Evolutionary conservation across 148 eudicot genomes (phyloP), one percentile per base, ranked within the genome.

Genomic region (Camellia granthamiana): DNA sequence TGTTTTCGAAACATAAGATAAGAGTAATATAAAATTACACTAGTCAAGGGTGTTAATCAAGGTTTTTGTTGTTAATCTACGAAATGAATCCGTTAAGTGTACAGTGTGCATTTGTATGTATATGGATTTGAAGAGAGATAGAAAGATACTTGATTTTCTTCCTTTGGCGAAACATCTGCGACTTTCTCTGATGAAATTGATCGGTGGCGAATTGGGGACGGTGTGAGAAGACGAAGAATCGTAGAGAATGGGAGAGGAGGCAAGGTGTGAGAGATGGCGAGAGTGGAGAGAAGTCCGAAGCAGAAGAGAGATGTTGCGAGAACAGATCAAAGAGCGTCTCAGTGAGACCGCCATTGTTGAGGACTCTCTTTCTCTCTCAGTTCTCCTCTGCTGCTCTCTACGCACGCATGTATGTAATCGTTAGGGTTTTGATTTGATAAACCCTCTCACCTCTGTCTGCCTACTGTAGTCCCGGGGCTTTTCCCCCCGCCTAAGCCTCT

Each of bases 121-220:
- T 30, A 77, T 5, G 67, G 30, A 78, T 76, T 81, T 55, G 59
- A 46, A 58, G 14, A 51, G 30, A 59, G 55, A 54, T 6, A 61
- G 44, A 77, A 9, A 56, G 18, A 51, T 87, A 88, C 91, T 88
- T 80, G 91, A 90, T 18, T 93, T 91, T 79, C 94, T 89, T 16
- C 88, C 90, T 88, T 91, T 93, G 78, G 97, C 97, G 47, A 88
- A 92, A 81, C 86, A 72, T 72, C 98, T 87, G 14, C 89, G 87
- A 68, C 63, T 77, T 54, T 88, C 84, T 65, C 58, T 75, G 71
- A 77, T 55, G 71, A 85, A 88, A 79, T 65, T 70, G 46, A 80
- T 41, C 49, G 79, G 75, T 61, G 89, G 85, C n/a, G 80, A 79
- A 77, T 44, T 49, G 63, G 87, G 77, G 66, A 7, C 6, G 19